These are phyloP conservation scores for Anethum foeniculum DNA, from an alignment of 140 eudicot genomes.

Conservation along the genomic window DNA sequence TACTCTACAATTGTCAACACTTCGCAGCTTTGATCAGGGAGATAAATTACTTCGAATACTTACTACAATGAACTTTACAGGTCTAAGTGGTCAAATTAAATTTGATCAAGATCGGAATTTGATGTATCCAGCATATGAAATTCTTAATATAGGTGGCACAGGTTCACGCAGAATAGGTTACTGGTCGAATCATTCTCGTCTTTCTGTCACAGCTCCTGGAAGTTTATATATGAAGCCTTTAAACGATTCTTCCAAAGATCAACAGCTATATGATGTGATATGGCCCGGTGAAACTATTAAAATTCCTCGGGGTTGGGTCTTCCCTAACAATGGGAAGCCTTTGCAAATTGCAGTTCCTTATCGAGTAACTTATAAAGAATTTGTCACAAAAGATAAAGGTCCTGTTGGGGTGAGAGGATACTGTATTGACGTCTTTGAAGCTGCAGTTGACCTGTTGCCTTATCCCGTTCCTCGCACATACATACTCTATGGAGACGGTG, in stretches of 20 bases:
- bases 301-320: slow-evolving; percentile 91
- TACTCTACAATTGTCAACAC: slow-evolving; percentile 41
- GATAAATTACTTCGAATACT: slow-evolving; percentile 45
- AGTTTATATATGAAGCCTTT: slow-evolving; percentile 35
- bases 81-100: slow-evolving; percentile 58
- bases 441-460: slow-evolving; percentile 71
- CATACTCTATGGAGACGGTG: slow-evolving; percentile 65
- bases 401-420: slow-evolving; percentile 75
- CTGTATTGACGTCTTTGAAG: slow-evolving; percentile 92
- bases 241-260: slow-evolving; percentile 36
- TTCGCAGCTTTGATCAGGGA: slow-evolving; percentile 59
- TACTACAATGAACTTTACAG: slow-evolving; percentile 49
- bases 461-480: slow-evolving; percentile 79
- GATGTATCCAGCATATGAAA: slow-evolving; percentile 58
- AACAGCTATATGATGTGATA: slow-evolving; percentile 56
- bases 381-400: slow-evolving; percentile 53
- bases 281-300: slow-evolving; percentile 88
- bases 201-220: slow-evolving; percentile 62
- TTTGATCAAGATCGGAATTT: slow-evolving; percentile 70
- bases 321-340: slow-evolving; percentile 85
- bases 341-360: slow-evolving; percentile 74
- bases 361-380: slow-evolving; percentile 57
- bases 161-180: slow-evolving; percentile 60
- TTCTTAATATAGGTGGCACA: slow-evolving; percentile 74
- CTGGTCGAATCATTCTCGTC: slow-evolving; percentile 80